These are phyloP conservation scores for Exutisphaerella laricina DNA, from an alignment of 2,329 filamentous ascomycete genomes.

Conservation along the genomic window DNA sequence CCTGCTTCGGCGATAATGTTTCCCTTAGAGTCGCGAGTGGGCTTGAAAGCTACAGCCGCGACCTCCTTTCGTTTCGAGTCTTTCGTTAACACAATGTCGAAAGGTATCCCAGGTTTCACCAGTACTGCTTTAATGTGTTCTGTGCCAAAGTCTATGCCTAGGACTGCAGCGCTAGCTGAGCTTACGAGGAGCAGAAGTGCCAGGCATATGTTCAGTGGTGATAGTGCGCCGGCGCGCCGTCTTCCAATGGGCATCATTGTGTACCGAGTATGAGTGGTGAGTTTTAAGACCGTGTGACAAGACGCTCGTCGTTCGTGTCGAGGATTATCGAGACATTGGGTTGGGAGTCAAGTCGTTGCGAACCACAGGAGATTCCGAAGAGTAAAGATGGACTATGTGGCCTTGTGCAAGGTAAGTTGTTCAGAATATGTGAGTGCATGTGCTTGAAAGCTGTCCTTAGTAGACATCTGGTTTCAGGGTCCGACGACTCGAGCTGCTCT, in stretches of 20 bases:
- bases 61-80: conserved; percentile 95
- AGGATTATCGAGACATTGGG: background rate
- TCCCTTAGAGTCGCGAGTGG: conserved; percentile 56
- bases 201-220: conserved; percentile 19
- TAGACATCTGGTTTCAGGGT: too few relatives aligned
- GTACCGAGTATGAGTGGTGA: background rate
- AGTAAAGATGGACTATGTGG: too few relatives aligned
- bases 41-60: conserved; percentile 90
- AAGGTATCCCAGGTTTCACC: conserved; percentile 92
- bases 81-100: conserved; percentile 96
- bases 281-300: too few relatives aligned
- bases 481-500: too few relatives aligned
- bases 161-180: conserved; percentile 60
- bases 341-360: too few relatives aligned
- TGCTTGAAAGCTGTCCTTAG: too few relatives aligned
- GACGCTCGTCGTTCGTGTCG: background rate
- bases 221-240: conserved; percentile 23
- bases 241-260: conserved; percentile 25
- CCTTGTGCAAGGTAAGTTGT: too few relatives aligned
- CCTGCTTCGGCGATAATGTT: conserved; percentile 46
- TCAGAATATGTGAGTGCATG: too few relatives aligned
- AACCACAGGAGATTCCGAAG: too few relatives aligned
- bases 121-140: conserved; percentile 95
- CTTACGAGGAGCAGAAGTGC: conserved; percentile 49
- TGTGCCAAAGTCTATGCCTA: conserved; percentile 91